Evolutionary conservation across 768 basidiomycete species (phyloP), one percentile per base, ranked within the genome.

Genomic region (Serendipita vermifera): DNA sequence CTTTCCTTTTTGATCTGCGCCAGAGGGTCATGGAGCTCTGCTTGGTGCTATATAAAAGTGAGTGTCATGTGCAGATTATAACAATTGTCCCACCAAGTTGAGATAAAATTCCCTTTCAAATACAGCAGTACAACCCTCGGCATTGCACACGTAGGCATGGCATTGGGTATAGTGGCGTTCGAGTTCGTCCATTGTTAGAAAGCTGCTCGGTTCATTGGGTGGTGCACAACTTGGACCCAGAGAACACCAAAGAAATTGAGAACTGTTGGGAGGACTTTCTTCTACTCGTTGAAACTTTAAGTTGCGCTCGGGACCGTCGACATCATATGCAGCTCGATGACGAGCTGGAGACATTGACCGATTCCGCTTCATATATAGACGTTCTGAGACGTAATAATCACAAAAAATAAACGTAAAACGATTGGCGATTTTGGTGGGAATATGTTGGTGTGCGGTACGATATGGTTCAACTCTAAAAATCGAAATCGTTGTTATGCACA

Each of bases 171-270:
- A 51, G 46, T 51, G 46, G 31, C 22, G n/a, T n/a, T 51, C 20
- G 5, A 51, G 22, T 20, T 17, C 22, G 4, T 51, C 20, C 15
- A 51, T 20, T 3, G 20, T 51, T 6, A 26, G 46, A 26, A 51
- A 51, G 22, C 46, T 26, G 15, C 46, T 51, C 7, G 46, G 46
- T n/a, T 51, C 14, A 26, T 51, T 51, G 7, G 46, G 46, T 15
- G 46, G 46, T 26, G 46, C 46, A 29, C 46, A 51, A 9, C n/a
- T 29, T 6, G 46, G 46, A 22, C 20, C 27, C n/a, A 51, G 22
- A 9, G 46, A 22, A 29, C 46, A 51, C 46, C 46, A 51, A 29
- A 51, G n/a, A n/a, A n/a, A n/a, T n/a, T n/a, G n/a, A n/a, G n/a
- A n/a, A n/a, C n/a, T n/a, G n/a, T n/a, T n/a, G n/a, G n/a, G n/a